A percentile compares a stretch with the other conserved stretches of the same genome.
These are phyloP conservation scores for Brassica balearica DNA, from an alignment of 441 rosid genomes.

Conservation along the genomic window DNA sequence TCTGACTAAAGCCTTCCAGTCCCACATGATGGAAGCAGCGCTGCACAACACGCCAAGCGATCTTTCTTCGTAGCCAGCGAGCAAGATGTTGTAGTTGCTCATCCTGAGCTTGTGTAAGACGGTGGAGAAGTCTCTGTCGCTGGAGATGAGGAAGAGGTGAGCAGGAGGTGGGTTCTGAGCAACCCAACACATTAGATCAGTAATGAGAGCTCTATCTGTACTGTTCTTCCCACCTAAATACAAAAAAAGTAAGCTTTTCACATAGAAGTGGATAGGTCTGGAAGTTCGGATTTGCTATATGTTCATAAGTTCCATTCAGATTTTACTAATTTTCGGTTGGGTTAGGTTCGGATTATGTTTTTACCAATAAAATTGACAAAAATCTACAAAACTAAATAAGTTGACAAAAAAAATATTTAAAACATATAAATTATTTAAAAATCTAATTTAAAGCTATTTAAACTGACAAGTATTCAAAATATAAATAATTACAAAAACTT, in stretches of 20 bases:
- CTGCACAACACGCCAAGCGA: constrained; percentile 68
- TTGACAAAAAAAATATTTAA: too few relatives aligned
- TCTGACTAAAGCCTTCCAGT: constrained; percentile 65
- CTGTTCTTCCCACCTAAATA: constrained; percentile 74
- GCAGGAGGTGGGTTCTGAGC: constrained; percentile 93
- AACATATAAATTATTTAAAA: too few relatives aligned
- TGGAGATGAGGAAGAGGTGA: constrained; percentile 82
- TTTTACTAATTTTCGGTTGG: not conserved
- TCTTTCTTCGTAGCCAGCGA: constrained; percentile 54
- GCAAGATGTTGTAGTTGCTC: constrained; percentile 90
- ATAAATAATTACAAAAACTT: too few relatives aligned
- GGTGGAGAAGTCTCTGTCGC: constrained; percentile 71
- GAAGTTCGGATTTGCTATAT: not conserved
- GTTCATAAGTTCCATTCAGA: not conserved
- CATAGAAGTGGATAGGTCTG: not conserved
- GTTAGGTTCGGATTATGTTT: too few relatives aligned
- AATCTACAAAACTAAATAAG: too few relatives aligned
- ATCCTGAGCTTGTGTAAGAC: constrained; percentile 76
- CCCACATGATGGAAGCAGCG: constrained; percentile 94
- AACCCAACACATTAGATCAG: constrained; percentile 82
- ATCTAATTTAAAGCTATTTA: too few relatives aligned
- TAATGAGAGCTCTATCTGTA: constrained; percentile 74
- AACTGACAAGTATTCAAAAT: too few relatives aligned
- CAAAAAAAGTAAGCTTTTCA: not conserved
- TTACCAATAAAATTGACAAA: too few relatives aligned